Percentiles rank a stretch among this genome's conserved stretches.
Conservation (phyloP, 179 eudicot species). For the Beta corolliflora region DNA sequence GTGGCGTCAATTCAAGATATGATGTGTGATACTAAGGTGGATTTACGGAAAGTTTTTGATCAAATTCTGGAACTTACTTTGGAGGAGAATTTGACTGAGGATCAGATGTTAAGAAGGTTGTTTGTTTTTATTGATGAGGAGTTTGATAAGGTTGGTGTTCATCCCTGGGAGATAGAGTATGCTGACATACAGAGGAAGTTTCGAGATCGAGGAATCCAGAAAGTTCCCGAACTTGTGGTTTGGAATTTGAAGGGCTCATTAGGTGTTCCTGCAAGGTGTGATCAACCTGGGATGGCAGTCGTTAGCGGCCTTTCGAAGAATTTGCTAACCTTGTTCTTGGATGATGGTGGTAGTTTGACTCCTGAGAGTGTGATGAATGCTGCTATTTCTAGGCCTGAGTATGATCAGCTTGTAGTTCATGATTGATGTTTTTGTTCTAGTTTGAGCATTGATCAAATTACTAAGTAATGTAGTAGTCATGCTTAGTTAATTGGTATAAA, state of each 20-base stretch:
- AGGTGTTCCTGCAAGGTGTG: conserved; percentile 11
- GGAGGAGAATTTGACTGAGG: conserved; percentile 6
- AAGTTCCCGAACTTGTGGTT: conserved; percentile 11
- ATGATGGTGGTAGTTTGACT: conserved; percentile 24
- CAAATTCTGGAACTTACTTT: conserved; percentile 6
- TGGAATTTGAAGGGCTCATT: conserved; percentile 17
- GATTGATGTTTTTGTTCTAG: conserved; percentile 18
- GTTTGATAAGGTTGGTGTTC: not conserved
- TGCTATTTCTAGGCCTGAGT: conserved; percentile 27
- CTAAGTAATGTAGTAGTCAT: not conserved
- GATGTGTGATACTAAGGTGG: not conserved
- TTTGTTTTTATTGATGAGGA: conserved; percentile 22
- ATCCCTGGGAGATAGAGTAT: conserved; percentile 10
- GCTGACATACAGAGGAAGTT: conserved; percentile 15
- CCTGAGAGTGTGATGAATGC: conserved; percentile 24
- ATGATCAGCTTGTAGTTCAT: conserved; percentile 26
- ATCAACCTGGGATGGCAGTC: conserved; percentile 26
- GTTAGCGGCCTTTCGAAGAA: conserved; percentile 37
- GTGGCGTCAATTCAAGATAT: not conserved
- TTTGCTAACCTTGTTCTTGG: conserved; percentile 31
- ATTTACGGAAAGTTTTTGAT: conserved; percentile 20
- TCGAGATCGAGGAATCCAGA: conserved; percentile 7
- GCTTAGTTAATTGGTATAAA: not conserved
- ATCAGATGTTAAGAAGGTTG: conserved; percentile 25
- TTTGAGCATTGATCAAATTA: not conserved